Base-by-base conservation (phyloP, 2,329 filamentous ascomycete genomes). In the Ceratocystiopsis brevicomis region DNA sequence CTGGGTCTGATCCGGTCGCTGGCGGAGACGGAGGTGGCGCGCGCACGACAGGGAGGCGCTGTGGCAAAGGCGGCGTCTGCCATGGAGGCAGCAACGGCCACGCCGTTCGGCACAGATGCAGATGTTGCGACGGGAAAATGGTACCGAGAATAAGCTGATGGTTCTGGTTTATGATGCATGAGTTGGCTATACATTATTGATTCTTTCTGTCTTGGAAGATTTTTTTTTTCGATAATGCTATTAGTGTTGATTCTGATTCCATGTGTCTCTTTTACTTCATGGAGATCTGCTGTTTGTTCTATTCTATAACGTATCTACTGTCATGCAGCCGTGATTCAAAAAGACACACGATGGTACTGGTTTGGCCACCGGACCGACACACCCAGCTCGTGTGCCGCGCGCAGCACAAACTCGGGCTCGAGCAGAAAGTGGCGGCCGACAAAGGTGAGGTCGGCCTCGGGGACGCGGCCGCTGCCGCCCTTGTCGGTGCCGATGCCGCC, bases 391-490 rank as follows among this genome's bases (percentile, higher is more conserved):
- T 81, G 70, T 0, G 83, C 86, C 48, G 73, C 78, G 33, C 71
- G 68, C 60, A 84, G 74, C 10, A 85, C 79, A 55, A 86, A 76
- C 45, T 82, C 77, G 0, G 86, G 81, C 54, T 93, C 84, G 57
- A 84, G 75, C 61, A 92, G 67, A 59, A 90, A 90, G 54, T 81
- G 78, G 44, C 84, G 68, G 0, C 73, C 87, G 1, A 80, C 67
- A 16, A 88, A 67, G 0, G 79, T 75, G n/a, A 87, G 58, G 55
- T 95, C 86, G 1, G 70, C 73, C 55, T 65, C 61, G 25, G 10
- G 6, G 15, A 67, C 53, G 50, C 47, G 12, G 25, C 25, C 25
- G 25, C 25, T 30, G 25, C 25, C 25, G 25, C 25, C 25, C 25
- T 30, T 6, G 5, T 30, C 25, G 5, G 6, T 30, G 25, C 5